Evolutionary conservation across 176 grass and related monocot genomes (phyloP).

Genomic region (Hyparrhenia diplandra): DNA sequence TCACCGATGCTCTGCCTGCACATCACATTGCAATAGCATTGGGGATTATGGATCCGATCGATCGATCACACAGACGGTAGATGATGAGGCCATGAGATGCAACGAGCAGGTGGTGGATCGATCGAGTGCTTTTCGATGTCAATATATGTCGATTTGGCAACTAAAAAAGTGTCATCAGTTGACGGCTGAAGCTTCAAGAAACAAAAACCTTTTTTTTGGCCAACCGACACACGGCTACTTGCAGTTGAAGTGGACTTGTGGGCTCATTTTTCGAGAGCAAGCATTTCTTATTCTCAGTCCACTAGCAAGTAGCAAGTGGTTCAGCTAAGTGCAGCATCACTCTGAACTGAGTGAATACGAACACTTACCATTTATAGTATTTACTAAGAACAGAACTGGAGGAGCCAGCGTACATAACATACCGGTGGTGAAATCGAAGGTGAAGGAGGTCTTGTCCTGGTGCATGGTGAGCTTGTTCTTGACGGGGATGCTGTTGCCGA

Average conservation of each 20-base stretch:
- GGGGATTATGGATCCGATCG: no score
- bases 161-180: conserved; percentile 18
- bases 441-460: conserved; percentile 71
- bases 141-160: conserved; percentile 24
- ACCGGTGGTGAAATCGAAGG: conserved; percentile 89
- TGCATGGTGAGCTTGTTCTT: conserved; percentile 63
- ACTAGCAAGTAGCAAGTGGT: neutral
- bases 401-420: neutral
- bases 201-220: conserved; percentile 17
- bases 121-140: conserved; percentile 14
- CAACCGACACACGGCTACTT: conserved; percentile 6
- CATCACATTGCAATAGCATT: no score
- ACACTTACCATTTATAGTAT: no score
- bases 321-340: neutral
- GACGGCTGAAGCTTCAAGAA: conserved; percentile 29
- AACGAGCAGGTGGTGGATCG: no score
- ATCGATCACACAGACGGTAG: no score
- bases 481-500: conserved; percentile 51
- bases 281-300: neutral
- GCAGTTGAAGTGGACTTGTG: neutral
- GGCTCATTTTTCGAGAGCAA: neutral
- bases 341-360: neutral
- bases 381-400: no score
- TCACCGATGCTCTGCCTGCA: conserved; percentile 54
- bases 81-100: no score